These are phyloP conservation scores for Ochromonas danica DNA, from an alignment of 108 stramenopile species.

Conservation along the genomic window DNA sequence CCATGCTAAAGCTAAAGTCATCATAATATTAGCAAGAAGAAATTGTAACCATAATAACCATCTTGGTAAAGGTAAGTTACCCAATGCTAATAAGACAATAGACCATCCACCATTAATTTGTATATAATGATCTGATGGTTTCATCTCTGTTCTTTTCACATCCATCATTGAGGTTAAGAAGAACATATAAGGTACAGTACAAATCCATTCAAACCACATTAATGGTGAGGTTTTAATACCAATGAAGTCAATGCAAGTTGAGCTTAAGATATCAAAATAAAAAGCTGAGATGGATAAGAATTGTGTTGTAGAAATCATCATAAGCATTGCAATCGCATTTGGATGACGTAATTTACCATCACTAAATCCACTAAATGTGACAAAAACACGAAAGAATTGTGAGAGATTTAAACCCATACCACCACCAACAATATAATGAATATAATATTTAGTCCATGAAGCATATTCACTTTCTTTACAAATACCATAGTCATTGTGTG, in stretches of 20 bases:
- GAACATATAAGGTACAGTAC: slow-evolving; percentile 22
- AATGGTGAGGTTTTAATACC: neutral
- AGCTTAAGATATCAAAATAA: neutral
- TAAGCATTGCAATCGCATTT: neutral
- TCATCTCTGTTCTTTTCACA: neutral
- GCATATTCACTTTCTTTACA: too few relatives aligned
- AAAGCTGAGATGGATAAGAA: neutral
- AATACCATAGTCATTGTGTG: too few relatives aligned
- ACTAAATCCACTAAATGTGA: too few relatives aligned
- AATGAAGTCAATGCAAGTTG: slow-evolving; percentile 7
- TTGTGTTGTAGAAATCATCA: neutral
- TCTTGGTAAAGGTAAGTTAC: slow-evolving; percentile 1
- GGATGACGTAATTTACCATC: slow-evolving; percentile 2
- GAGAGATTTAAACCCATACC: too few relatives aligned
- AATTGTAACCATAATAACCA: neutral
- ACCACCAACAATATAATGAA: too few relatives aligned
- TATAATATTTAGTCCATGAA: too few relatives aligned
- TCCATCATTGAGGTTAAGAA: slow-evolving; percentile 16
- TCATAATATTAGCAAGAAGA: neutral
- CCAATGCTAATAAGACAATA: neutral
- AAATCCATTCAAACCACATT: slow-evolving; percentile 4
- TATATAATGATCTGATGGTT: neutral
- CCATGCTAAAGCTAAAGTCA: neutral
- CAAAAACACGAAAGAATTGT: too few relatives aligned
- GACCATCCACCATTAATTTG: neutral